These are phyloP conservation scores for Peronospora belbahrii DNA, from an alignment of 352 stramenopile genomes.

Conservation along the genomic window DNA sequence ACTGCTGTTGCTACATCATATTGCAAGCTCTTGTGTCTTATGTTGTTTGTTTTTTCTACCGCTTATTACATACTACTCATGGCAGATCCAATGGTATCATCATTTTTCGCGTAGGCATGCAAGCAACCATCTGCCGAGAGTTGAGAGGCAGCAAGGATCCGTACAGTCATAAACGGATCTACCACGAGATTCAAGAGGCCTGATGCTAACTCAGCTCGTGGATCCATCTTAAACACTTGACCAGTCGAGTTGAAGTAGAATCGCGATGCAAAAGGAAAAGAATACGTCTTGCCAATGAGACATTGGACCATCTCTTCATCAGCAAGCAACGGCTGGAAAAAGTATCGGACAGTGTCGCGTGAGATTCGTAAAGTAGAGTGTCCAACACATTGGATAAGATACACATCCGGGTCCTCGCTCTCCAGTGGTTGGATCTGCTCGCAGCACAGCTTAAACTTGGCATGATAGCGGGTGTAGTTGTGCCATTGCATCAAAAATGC, in stretches of 20 bases:
- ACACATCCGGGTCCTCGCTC: conserved; percentile 24
- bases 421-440: conserved; percentile 32
- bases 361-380: conserved; percentile 46
- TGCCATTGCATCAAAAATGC: conserved; percentile 46
- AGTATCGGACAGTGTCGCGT: conserved; percentile 51
- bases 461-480: conserved; percentile 60
- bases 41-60: no score
- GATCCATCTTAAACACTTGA: conserved; percentile 45
- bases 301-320: conserved; percentile 57
- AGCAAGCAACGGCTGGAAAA: conserved; percentile 46
- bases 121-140: conserved; percentile 45
- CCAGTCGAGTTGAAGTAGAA: conserved; percentile 50
- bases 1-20: no score
- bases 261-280: conserved; percentile 42
- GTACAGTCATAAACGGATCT: conserved; percentile 48
- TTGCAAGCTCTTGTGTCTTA: no score
- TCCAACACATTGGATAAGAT: conserved; percentile 37
- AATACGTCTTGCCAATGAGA: conserved; percentile 51
- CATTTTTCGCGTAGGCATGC: conserved; percentile 37
- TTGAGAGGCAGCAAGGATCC: conserved; percentile 42
- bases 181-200: conserved; percentile 46
- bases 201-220: conserved; percentile 37
- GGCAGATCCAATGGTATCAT: not conserved
- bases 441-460: conserved; percentile 29
- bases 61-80: no score